Evolutionary conservation across 495 filamentous ascomycete genomes (phyloP).

Genomic region (Penicillium alfredii): DNA sequence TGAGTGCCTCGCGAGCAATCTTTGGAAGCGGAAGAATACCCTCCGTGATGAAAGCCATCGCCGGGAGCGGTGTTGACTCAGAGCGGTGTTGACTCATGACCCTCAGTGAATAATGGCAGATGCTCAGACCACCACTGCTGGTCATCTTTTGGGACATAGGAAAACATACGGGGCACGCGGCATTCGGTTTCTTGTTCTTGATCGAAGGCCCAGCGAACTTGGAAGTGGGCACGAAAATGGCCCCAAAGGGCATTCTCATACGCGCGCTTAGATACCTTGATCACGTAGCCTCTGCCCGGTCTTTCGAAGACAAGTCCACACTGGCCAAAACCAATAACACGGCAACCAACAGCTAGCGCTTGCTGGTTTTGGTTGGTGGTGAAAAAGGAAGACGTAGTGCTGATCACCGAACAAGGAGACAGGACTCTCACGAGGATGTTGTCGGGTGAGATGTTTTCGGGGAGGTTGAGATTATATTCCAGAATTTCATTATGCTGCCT

Average conservation of each 20-base stretch:
- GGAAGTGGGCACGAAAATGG: constrained; percentile 6
- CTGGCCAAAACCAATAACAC: constrained; percentile 9
- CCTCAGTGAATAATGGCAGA: constrained; percentile 9
- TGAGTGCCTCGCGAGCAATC: constrained; percentile 19
- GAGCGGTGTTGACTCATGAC: constrained; percentile 10
- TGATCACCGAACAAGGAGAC: not conserved
- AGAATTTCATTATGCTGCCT: constrained; percentile 3
- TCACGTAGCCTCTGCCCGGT: constrained; percentile 1
- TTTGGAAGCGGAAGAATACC: constrained; percentile 33
- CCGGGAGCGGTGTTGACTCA: constrained; percentile 10
- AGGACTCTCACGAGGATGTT: constrained; percentile 5
- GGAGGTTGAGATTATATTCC: not conserved
- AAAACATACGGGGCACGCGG: constrained; percentile 5
- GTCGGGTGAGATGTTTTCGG: not conserved
- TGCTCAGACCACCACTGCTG: constrained; percentile 21
- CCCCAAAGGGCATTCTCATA: constrained; percentile 7
- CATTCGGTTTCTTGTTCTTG: not conserved
- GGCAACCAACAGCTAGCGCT: not conserved
- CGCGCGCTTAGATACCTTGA: constrained; percentile 4
- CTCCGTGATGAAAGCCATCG: constrained; percentile 23
- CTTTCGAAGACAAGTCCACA: constrained; percentile 9
- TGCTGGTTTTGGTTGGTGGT: constrained; percentile 1
- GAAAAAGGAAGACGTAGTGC: constrained; percentile 2
- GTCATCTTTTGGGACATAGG: constrained; percentile 11
- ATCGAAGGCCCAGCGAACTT: constrained; percentile 1